Evolutionary conservation across 2,329 filamentous ascomycete genomes (phyloP).

Genomic region (Ophiostoma populinum): DNA sequence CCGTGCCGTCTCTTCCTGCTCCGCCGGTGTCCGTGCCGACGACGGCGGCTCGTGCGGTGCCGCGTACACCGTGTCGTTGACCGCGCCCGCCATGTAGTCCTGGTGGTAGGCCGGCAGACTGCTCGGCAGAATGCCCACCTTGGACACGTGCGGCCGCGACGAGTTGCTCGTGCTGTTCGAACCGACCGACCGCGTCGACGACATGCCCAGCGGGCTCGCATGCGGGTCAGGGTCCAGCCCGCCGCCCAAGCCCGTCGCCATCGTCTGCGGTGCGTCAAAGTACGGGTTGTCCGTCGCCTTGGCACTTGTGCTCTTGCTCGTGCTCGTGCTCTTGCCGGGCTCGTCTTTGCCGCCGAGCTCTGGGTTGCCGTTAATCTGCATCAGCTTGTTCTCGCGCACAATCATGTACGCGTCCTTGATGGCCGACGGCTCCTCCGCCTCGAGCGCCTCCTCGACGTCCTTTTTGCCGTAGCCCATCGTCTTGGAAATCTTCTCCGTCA

Average conservation of each 20-base stretch:
- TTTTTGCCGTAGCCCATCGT: conserved; percentile 95
- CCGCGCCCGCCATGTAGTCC: conserved; percentile 56
- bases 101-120: conserved; percentile 82
- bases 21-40: conserved; percentile 43
- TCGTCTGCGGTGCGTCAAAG: conserved; percentile 28
- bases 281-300: conserved; percentile 25
- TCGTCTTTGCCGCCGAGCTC: too few species aligned
- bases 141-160: conserved; percentile 50
- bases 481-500: conserved; percentile 89
- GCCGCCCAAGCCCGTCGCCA: conserved; percentile 29
- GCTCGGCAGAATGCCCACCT: conserved; percentile 80
- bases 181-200: conserved; percentile 34
- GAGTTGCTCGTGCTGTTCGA: conserved; percentile 30
- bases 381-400: conserved; percentile 91
- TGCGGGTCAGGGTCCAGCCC: conserved; percentile 18
- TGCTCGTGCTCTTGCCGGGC: conserved; percentile 12
- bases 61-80: conserved; percentile 27
- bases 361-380: conserved; percentile 91
- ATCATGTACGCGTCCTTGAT: conserved; percentile 99
- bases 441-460: conserved; percentile 87
- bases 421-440: conserved; percentile 82
- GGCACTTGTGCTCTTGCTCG: conserved; percentile 24
- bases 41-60: conserved; percentile 30
- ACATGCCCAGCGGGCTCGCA: conserved; percentile 35
- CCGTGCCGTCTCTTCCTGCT: conserved; percentile 66